These are phyloP conservation scores for Globisporangium cylindrosporum DNA, from an alignment of 352 stramenopile genomes.

Conservation along the genomic window DNA sequence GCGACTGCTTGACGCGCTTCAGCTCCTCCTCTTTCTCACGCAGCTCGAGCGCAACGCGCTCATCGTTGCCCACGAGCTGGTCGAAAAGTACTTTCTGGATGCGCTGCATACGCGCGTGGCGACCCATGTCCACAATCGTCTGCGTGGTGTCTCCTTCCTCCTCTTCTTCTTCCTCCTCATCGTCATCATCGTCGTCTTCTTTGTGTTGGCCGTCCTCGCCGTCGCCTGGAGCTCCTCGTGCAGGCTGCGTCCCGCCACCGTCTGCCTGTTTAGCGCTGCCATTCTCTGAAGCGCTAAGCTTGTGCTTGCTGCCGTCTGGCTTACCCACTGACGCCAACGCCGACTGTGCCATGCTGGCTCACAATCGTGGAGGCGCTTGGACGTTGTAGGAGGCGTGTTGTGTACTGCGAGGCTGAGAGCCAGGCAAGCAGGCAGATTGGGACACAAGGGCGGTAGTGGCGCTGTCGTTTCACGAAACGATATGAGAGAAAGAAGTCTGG, in stretches of 20 bases:
- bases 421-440: not conserved
- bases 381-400: not conserved
- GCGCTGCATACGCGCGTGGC: slow-evolving; percentile 76
- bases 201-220: slow-evolving; percentile 23
- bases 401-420: not conserved
- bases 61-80: slow-evolving; percentile 73
- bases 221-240: not conserved
- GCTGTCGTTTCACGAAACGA: not conserved
- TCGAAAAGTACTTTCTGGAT: slow-evolving; percentile 85
- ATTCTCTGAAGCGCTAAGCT: not conserved
- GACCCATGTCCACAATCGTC: slow-evolving; percentile 81
- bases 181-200: slow-evolving; percentile 32
- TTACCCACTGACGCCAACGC: not conserved
- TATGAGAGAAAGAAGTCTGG: not conserved
- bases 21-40: slow-evolving; percentile 80
- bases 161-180: slow-evolving; percentile 53
- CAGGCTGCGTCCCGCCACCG: not conserved
- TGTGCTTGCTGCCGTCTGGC: not conserved
- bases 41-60: slow-evolving; percentile 66
- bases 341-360: not conserved
- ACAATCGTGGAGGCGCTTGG: not conserved
- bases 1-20: slow-evolving; percentile 53
- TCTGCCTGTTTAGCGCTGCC: not conserved
- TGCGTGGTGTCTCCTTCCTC: slow-evolving; percentile 65
- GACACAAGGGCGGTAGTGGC: not conserved